These are phyloP conservation scores for Wickerhamiella lipophila DNA, from an alignment of 805 yeast species.

Conservation along the genomic window DNA sequence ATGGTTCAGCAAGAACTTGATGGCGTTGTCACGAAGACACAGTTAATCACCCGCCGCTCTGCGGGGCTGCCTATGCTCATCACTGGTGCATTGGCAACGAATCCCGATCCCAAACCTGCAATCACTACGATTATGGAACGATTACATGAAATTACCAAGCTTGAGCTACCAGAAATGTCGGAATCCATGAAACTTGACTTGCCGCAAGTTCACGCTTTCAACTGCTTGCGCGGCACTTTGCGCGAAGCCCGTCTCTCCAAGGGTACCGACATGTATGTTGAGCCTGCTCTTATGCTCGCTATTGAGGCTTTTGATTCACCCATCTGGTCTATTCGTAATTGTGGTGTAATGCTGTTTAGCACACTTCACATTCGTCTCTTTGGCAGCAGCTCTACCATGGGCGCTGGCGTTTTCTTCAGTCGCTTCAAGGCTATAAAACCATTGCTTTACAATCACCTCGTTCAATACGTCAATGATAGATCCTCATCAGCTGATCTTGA, in stretches of 20 bases:
- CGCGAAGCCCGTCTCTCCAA: slow-evolving; percentile 55
- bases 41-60: slow-evolving; percentile 73
- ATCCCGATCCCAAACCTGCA: slow-evolving; percentile 30
- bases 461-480: slow-evolving; percentile 25
- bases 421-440: slow-evolving; percentile 43
- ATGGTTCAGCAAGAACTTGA: slow-evolving; percentile 53
- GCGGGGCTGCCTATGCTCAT: slow-evolving; percentile 82
- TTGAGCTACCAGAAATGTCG: slow-evolving; percentile 36
- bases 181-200: slow-evolving; percentile 47
- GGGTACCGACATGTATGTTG: slow-evolving; percentile 39
- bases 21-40: slow-evolving; percentile 43
- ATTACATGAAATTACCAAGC: slow-evolving; percentile 43
- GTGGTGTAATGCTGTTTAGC: slow-evolving; percentile 87
- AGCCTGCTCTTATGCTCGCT: slow-evolving; percentile 47
- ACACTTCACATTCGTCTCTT: slow-evolving; percentile 70
- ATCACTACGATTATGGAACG: slow-evolving; percentile 39
- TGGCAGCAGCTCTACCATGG: slow-evolving; percentile 34
- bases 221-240: slow-evolving; percentile 64
- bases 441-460: slow-evolving; percentile 30
- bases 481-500: slow-evolving; percentile 29
- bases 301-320: slow-evolving; percentile 49
- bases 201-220: slow-evolving; percentile 90
- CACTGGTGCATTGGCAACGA: slow-evolving; percentile 57
- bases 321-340: slow-evolving; percentile 79
- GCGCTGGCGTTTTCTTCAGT: slow-evolving; percentile 61